phyloP scores from a whole-genome alignment of 768 basidiomycete species.

The Boletus rubroflammeus region DNA sequence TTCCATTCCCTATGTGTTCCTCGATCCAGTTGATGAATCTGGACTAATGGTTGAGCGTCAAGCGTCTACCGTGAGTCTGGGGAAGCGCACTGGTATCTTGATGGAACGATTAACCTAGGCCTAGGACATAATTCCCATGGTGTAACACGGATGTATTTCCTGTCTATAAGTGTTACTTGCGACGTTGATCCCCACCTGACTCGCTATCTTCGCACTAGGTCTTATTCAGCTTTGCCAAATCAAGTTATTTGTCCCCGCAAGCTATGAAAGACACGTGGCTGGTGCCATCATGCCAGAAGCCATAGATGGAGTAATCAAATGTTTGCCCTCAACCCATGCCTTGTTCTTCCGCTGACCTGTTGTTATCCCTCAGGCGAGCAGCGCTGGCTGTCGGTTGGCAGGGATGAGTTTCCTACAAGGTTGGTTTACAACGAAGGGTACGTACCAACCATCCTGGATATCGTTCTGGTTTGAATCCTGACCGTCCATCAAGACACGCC shows the following conservation, averaged over 20 bases:
- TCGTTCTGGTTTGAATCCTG: not conserved
- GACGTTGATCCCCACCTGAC: not conserved
- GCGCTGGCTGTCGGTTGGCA: not conserved
- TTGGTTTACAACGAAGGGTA: not conserved
- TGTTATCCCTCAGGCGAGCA: not conserved
- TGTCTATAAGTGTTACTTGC: not conserved
- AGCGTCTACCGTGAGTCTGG: not conserved
- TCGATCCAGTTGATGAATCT: too few relatives aligned
- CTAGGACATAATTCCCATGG: not conserved
- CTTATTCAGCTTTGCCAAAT: not conserved
- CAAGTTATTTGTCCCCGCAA: not conserved
- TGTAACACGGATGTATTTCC: not conserved
- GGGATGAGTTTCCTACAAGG: constrained; percentile 1
- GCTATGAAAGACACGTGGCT: not conserved
- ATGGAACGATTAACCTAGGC: not conserved
- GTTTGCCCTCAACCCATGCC: not conserved
- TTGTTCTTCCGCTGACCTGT: not conserved
- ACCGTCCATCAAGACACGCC: not conserved
- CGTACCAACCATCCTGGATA: not conserved
- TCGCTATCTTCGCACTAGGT: not conserved
- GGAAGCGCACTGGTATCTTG: not conserved
- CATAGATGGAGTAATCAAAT: not conserved
- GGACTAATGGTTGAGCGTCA: not conserved
- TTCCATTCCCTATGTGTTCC: too few relatives aligned
- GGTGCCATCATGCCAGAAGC: not conserved